A percentile compares a stretch with the other conserved stretches of the same genome.
Evolutionary conservation across 2,329 filamentous ascomycete species (phyloP).

Genomic region (Diaporthe velutina): DNA sequence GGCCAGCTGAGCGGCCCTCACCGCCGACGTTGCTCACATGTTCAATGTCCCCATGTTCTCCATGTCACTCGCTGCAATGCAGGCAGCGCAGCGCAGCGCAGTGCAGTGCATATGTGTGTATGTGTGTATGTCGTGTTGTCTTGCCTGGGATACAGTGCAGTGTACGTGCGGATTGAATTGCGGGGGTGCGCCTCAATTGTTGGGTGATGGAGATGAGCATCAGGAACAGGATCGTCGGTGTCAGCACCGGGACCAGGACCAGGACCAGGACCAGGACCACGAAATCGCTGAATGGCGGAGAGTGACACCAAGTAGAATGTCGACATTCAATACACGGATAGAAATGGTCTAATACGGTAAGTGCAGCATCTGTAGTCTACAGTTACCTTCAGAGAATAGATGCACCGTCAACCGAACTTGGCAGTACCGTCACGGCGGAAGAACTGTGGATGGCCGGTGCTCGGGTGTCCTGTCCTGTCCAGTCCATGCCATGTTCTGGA

Average conservation of each 20-base stretch:
- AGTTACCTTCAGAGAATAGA: background rate
- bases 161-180: background rate
- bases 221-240: background rate
- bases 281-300: background rate
- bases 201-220: background rate
- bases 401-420: background rate
- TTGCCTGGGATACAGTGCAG: constrained; percentile 1
- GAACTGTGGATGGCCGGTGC: constrained; percentile 8
- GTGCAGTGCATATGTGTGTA: background rate
- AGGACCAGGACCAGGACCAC: background rate
- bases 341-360: background rate
- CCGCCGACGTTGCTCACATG: constrained; percentile 20
- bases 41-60: background rate
- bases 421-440: constrained; percentile 22
- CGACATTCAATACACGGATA: background rate
- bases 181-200: background rate
- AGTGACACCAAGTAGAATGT: background rate
- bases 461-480: constrained; percentile 20
- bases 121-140: constrained; percentile 10
- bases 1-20: constrained; percentile 20
- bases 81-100: constrained; percentile 12
- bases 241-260: background rate
- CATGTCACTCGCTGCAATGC: constrained; percentile 3
- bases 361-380: background rate
- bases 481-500: background rate